Conservation (phyloP, 805 yeast genomes). For the Komagataella kurtzmanii region DNA sequence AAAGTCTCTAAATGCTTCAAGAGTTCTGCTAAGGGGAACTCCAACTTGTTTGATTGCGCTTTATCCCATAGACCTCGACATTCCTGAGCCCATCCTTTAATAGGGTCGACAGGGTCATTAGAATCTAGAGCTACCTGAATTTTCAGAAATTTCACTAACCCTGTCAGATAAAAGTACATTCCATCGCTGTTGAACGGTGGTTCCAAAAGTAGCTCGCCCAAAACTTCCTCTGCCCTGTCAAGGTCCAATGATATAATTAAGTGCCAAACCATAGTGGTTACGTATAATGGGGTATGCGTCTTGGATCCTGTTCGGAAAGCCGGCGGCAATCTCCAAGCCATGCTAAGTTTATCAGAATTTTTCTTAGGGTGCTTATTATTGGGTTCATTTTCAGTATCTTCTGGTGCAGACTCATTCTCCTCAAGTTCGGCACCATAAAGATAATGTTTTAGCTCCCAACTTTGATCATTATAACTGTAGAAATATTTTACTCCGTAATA, state of each 20-base stretch:
- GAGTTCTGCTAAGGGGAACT: neutral
- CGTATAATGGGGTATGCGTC: constrained; percentile 26
- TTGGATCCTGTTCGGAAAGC: constrained; percentile 25
- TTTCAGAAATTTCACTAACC: neutral
- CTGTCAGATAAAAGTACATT: constrained; percentile 21
- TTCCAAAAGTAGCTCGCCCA: constrained; percentile 23
- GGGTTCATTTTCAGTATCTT: neutral
- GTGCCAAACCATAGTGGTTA: constrained; percentile 27
- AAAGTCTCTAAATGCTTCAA: neutral
- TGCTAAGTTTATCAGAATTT: constrained; percentile 2
- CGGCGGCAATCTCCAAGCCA: constrained; percentile 14
- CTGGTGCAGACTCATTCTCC: neutral
- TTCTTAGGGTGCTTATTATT: neutral
- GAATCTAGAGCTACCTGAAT: neutral
- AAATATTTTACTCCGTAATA: neutral
- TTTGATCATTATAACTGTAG: neutral
- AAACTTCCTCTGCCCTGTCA: constrained; percentile 17
- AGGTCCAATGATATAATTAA: constrained; percentile 22
- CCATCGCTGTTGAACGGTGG: constrained; percentile 31
- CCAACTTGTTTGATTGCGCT: neutral
- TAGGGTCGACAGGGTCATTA: neutral
- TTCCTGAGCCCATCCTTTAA: neutral
- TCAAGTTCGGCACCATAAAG: neutral
- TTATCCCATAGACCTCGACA: neutral
- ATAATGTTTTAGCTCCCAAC: neutral